These are phyloP conservation scores for Entomophthora muscae DNA, from an alignment of 371 early-diverging fungal species.

Conservation along the genomic window DNA sequence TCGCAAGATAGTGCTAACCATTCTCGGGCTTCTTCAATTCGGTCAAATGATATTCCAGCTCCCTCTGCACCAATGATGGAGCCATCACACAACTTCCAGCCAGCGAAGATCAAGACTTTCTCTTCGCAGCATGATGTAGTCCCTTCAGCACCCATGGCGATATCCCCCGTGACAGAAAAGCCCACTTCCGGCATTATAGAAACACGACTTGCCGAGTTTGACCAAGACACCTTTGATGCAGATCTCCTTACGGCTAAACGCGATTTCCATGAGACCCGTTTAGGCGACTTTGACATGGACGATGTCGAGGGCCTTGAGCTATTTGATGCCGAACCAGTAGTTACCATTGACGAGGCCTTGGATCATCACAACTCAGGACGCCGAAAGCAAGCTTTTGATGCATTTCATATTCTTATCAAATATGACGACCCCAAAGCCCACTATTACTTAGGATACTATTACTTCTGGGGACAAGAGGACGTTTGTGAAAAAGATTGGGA, in stretches of 20 bases:
- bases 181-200: not conserved
- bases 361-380: not conserved
- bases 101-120: not conserved
- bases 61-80: constrained; percentile 4
- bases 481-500: constrained; percentile 4
- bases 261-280: not conserved
- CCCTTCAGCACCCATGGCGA: not conserved
- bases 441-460: constrained; percentile 8
- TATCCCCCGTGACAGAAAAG: not conserved
- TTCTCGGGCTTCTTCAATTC: not conserved
- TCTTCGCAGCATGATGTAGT: not conserved
- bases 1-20: not conserved
- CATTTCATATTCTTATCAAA: not conserved
- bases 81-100: not conserved
- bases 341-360: constrained; percentile 6
- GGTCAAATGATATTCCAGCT: not conserved
- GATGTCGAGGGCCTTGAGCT: not conserved
- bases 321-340: not conserved
- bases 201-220: not conserved
- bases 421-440: not conserved
- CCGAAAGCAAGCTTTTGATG: not conserved
- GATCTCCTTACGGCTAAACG: not conserved
- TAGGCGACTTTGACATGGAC: not conserved
- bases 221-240: not conserved
- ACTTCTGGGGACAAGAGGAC: constrained; percentile 7